Evolutionary conservation across 2,329 filamentous ascomycete species (phyloP).

Genomic region (Neurospora crassa): DNA sequence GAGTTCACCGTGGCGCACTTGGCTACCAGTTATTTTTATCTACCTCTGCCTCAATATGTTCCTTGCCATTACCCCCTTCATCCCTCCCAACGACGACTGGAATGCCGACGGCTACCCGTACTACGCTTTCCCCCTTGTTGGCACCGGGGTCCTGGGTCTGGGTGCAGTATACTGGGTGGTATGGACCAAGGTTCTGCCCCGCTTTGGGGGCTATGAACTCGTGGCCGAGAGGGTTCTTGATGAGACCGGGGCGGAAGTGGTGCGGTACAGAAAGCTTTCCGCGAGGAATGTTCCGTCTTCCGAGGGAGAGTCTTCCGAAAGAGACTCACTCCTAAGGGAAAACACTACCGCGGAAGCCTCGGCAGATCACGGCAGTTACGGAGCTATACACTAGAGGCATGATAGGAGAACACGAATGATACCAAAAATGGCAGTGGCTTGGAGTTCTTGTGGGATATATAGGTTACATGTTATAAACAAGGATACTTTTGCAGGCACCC

Average conservation of each 20-base stretch:
- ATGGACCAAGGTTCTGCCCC: slow-evolving; percentile 42
- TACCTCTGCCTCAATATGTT: slow-evolving; percentile 43
- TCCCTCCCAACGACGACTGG: slow-evolving; percentile 40
- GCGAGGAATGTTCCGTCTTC: background rate
- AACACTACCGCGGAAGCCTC: background rate
- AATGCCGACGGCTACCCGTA: slow-evolving; percentile 43
- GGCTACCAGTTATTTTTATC: slow-evolving; percentile 35
- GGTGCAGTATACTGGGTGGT: slow-evolving; percentile 42
- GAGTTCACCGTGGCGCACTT: slow-evolving; percentile 42
- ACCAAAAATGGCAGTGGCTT: background rate
- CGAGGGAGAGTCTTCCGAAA: background rate
- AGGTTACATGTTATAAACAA: background rate
- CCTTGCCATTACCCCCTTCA: slow-evolving; percentile 43
- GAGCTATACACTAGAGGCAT: background rate
- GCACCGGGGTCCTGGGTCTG: slow-evolving; percentile 39
- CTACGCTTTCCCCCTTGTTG: slow-evolving; percentile 47
- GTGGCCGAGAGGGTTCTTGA: slow-evolving; percentile 33
- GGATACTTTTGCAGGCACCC: background rate
- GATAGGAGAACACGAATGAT: background rate
- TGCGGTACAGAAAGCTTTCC: slow-evolving; percentile 24
- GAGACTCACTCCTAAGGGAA: background rate
- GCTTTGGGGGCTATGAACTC: slow-evolving; percentile 39
- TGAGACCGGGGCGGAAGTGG: slow-evolving; percentile 29
- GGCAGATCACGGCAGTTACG: background rate
- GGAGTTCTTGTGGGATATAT: background rate